These are phyloP conservation scores for Fusarium sp. DNA, from an alignment of 2,329 filamentous ascomycete genomes.

Conservation along the genomic window DNA sequence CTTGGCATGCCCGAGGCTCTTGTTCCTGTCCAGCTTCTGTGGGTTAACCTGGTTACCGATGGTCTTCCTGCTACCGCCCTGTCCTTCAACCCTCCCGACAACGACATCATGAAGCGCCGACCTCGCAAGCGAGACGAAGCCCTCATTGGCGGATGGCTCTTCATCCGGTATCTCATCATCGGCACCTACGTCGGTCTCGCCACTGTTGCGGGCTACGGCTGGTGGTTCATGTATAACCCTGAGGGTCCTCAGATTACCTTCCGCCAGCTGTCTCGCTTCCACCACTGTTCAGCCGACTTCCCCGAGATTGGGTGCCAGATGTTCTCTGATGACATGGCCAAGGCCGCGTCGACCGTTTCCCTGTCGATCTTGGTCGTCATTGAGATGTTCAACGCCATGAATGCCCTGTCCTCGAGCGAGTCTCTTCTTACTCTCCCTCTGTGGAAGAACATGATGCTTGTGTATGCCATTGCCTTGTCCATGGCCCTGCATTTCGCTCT, in stretches of 20 bases:
- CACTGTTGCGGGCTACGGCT: constrained; percentile 97
- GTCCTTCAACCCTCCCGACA: constrained; percentile 98
- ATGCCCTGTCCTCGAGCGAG: constrained; percentile 94
- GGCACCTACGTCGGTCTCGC: constrained; percentile 94
- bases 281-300: constrained; percentile 88
- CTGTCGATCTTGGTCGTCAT: constrained; percentile 95
- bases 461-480: constrained; percentile 91
- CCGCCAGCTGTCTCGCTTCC: constrained; percentile 91
- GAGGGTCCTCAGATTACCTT: constrained; percentile 93
- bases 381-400: constrained; percentile 99
- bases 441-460: constrained; percentile 99
- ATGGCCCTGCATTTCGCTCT: constrained; percentile 97
- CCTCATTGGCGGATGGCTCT: constrained; percentile 94
- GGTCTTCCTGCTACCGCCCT: constrained; percentile 95
- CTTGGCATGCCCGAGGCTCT: constrained; percentile 97
- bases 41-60: constrained; percentile 98
- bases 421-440: constrained; percentile 91
- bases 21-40: constrained; percentile 95
- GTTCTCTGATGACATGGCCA: constrained; percentile 87
- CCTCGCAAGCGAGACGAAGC: constrained; percentile 93
- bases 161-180: constrained; percentile 97
- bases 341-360: constrained; percentile 92
- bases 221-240: constrained; percentile 99
- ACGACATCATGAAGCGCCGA: constrained; percentile 95
- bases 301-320: constrained; percentile 92